Base-by-base conservation (phyloP, 2,329 filamentous ascomycete genomes). In the Fusarium begoniae region DNA sequence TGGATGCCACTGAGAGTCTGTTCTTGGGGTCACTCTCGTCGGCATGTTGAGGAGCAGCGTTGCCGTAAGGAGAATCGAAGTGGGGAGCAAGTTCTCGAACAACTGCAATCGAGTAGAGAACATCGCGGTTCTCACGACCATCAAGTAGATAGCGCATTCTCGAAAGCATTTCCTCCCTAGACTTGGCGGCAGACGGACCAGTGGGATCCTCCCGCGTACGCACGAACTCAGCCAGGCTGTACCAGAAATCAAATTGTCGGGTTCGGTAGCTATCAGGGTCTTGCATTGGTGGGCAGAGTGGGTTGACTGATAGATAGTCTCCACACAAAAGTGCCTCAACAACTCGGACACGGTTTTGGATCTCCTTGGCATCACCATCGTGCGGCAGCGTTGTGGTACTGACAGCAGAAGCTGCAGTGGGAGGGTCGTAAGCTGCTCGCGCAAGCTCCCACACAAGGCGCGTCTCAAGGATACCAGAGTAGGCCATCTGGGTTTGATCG, bases 91-190 rank as follows among this genome's bases (percentile, higher is more conserved):
- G 87, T 71, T 95, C 90, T 32, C 94, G 91, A 22, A 93, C 91
- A 63, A 97, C 90, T 14, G 93, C 94, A 74, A 98, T 92, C 0
- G 94, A 96, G 83, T 98, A 98, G 64, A 98, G 89, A 24, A 98
- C 92, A 80, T 98, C 95, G 60, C 95, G 91, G 78, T 96, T 96
- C 83, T 98, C 95, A 30, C 92, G 89, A 54, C 92, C 92, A 75
- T 94, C 93, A 18, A 98, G 87, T 28, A 96, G 86, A 63, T 88
- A 88, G 38, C 94, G 91, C 81, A 94, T 89, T 58, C 87, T 87
- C 9, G 82, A 82, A 37, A 98, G 84, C 4, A 90, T 88, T 32
- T 90, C 88, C 60, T 95, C 92, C 41, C 94, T 89, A 61, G 86
- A 75, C 87, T 90, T 66, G 83, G 84, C 66, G 78, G 80, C 73